These are phyloP conservation scores for Blastobotrys attinorum DNA, from an alignment of 805 yeast species.

Conservation along the genomic window DNA sequence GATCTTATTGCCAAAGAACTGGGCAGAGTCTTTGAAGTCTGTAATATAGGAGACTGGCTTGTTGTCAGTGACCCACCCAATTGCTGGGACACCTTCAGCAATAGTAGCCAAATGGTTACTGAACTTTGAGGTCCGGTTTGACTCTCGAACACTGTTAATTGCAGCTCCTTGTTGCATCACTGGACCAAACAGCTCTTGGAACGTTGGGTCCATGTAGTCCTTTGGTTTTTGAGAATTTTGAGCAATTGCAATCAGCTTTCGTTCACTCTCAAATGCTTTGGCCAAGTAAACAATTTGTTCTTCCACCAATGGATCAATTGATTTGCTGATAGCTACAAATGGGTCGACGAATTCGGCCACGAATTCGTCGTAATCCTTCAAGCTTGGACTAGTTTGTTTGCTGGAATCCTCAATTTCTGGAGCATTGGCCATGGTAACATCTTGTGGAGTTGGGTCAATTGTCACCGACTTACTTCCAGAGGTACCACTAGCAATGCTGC, in stretches of 20 bases:
- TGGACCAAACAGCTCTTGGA: constrained; percentile 55
- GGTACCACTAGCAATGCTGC: neutral
- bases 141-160: constrained; percentile 62
- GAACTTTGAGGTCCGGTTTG: constrained; percentile 57
- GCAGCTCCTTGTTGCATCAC: constrained; percentile 52
- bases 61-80: constrained; percentile 81
- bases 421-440: constrained; percentile 13
- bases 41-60: constrained; percentile 64
- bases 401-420: neutral
- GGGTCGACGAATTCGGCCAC: constrained; percentile 49
- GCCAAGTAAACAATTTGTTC: constrained; percentile 32
- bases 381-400: neutral
- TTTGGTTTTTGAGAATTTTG: constrained; percentile 60
- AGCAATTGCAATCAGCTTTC: constrained; percentile 52
- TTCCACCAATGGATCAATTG: constrained; percentile 49
- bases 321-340: constrained; percentile 44
- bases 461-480: constrained; percentile 5
- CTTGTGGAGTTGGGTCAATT: constrained; percentile 8
- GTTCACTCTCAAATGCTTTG: constrained; percentile 52
- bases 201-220: constrained; percentile 22
- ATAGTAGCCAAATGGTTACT: constrained; percentile 72
- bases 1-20: constrained; percentile 89
- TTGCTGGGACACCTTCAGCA: constrained; percentile 80
- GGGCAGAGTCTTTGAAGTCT: constrained; percentile 85
- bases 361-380: constrained; percentile 45